Evolutionary conservation across 106 monocot genomes (phyloP).

Genomic region (Vanilla planifolia): DNA sequence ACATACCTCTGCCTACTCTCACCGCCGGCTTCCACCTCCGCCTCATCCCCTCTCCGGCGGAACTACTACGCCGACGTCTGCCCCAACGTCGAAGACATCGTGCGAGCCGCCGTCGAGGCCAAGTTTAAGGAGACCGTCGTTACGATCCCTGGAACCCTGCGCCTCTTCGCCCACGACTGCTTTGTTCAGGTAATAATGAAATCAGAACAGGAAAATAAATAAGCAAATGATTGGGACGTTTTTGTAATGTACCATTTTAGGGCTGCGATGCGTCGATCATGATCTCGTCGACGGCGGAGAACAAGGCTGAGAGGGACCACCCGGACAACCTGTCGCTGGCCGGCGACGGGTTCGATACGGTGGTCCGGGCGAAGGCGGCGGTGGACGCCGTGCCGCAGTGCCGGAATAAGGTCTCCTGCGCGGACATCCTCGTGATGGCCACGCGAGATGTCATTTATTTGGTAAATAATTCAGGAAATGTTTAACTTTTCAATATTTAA

Average conservation of each 20-base stretch:
- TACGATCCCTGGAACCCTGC: slow-evolving; percentile 45
- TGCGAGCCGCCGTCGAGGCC: slow-evolving; percentile 18
- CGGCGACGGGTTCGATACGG: slow-evolving; percentile 70
- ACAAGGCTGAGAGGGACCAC: slow-evolving; percentile 54
- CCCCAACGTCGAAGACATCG: slow-evolving; percentile 46
- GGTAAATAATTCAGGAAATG: slow-evolving; percentile 11
- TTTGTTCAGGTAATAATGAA: slow-evolving; percentile 12
- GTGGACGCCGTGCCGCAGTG: slow-evolving; percentile 50
- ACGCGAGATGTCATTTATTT: slow-evolving; percentile 46
- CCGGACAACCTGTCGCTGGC: slow-evolving; percentile 50
- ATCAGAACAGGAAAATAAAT: too few species aligned
- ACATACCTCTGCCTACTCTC: background rate
- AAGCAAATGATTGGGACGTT: too few species aligned
- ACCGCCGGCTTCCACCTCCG: background rate
- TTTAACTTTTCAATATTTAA: background rate
- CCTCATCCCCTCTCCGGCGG: slow-evolving; percentile 21
- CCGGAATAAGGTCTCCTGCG: slow-evolving; percentile 56
- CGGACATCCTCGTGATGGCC: slow-evolving; percentile 62
- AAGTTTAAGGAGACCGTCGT: slow-evolving; percentile 39
- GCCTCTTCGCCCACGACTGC: slow-evolving; percentile 59
- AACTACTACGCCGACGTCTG: slow-evolving; percentile 42
- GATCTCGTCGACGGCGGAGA: slow-evolving; percentile 22
- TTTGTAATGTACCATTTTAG: slow-evolving; percentile 5
- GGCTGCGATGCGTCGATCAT: slow-evolving; percentile 64
- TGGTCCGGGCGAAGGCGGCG: slow-evolving; percentile 55